phyloP scores from a whole-genome alignment of 2,329 filamentous ascomycete genomes.

The Phialophora chinensis region DNA sequence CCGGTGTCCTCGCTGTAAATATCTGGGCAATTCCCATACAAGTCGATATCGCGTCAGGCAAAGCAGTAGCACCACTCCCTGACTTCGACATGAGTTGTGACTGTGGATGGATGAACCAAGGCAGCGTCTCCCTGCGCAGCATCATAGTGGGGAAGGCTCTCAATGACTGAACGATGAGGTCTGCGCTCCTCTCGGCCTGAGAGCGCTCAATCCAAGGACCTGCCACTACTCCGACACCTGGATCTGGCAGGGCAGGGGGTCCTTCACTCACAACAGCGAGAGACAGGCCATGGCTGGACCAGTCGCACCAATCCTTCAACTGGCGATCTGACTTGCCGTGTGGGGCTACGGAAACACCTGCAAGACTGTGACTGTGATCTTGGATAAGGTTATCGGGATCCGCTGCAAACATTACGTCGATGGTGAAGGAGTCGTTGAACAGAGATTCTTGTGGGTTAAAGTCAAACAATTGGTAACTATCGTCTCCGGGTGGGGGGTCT shows the following conservation, averaged over 20 bases:
- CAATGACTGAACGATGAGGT: conserved; percentile 25
- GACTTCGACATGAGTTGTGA: conserved; percentile 8
- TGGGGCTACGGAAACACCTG: neutral
- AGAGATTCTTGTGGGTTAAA: neutral
- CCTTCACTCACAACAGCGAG: neutral
- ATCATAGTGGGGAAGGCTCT: conserved; percentile 39
- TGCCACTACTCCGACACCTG: neutral
- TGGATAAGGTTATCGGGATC: neutral
- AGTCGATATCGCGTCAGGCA: conserved; percentile 33
- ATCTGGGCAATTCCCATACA: conserved; percentile 41
- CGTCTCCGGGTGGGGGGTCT: neutral
- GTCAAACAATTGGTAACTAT: neutral
- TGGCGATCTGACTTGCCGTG: neutral
- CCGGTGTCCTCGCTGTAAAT: conserved; percentile 34
- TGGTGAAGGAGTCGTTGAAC: neutral
- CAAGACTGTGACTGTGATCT: neutral
- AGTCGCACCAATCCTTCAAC: conserved; percentile 1
- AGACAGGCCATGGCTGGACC: neutral
- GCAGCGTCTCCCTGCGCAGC: conserved; percentile 39
- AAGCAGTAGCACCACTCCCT: neutral
- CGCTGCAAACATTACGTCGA: neutral
- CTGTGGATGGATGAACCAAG: conserved; percentile 39
- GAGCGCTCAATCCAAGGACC: conserved; percentile 12
- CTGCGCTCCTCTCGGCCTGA: conserved; percentile 24
- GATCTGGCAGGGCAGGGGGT: neutral